Evolutionary conservation across 73 alveolate genomes (phyloP).

Genomic region (Uronychia binucleata): DNA sequence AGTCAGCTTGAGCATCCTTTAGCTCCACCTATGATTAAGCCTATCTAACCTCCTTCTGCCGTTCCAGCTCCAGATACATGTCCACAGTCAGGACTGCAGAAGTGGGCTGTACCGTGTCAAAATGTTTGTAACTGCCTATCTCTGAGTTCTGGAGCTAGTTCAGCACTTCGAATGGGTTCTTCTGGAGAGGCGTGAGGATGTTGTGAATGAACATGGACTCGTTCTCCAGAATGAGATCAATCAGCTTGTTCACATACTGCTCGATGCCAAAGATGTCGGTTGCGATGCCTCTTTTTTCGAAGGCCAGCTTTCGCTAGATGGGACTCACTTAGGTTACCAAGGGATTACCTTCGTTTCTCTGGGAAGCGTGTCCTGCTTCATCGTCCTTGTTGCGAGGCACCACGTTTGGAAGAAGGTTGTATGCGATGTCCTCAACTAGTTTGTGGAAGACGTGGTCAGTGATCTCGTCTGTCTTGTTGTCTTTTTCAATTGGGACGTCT

Average conservation of each 20-base stretch:
- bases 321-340: not conserved
- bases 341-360: not conserved
- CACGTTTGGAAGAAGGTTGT: not conserved
- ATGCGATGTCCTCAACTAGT: not conserved
- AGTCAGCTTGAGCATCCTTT: not conserved
- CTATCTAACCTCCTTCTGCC: conserved; percentile 43
- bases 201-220: conserved; percentile 1
- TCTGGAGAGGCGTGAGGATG: conserved; percentile 28
- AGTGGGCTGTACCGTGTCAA: conserved; percentile 3
- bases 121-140: conserved; percentile 56
- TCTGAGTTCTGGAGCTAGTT: conserved; percentile 53
- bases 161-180: conserved; percentile 47
- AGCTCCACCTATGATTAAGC: not conserved
- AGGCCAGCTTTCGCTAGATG: not conserved
- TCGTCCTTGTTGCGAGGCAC: not conserved
- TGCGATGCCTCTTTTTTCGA: conserved; percentile 47
- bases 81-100: conserved; percentile 49
- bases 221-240: conserved; percentile 12
- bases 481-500: not conserved
- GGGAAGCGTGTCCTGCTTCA: not conserved
- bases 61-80: conserved; percentile 56
- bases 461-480: not conserved
- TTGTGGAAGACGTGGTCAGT: not conserved
- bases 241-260: conserved; percentile 41
- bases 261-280: conserved; percentile 53